phyloP scores from a whole-genome alignment of 140 eudicot species.

The Erigeron philadelphicus region DNA sequence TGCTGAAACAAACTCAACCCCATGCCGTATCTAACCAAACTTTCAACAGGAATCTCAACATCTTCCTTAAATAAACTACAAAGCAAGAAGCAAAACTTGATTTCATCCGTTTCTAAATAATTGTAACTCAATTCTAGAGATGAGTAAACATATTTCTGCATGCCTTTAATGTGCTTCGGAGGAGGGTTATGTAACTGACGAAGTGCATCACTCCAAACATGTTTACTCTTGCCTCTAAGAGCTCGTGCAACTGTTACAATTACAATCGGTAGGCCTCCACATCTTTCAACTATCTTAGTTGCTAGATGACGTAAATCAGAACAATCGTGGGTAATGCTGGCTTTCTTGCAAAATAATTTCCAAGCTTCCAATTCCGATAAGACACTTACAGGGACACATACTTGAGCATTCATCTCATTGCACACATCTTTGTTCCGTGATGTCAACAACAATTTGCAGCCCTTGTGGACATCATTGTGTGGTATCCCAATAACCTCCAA shows the following conservation, averaged over 20 bases:
- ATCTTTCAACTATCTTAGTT: slow-evolving; percentile 23
- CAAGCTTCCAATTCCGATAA: slow-evolving; percentile 22
- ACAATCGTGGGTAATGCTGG: slow-evolving; percentile 2
- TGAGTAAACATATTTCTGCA: slow-evolving; percentile 25
- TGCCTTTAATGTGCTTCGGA: slow-evolving; percentile 18
- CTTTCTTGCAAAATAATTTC: slow-evolving; percentile 23
- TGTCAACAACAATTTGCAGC: slow-evolving; percentile 27
- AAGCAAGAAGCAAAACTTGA: slow-evolving; percentile 24
- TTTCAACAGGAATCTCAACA: slow-evolving; percentile 21
- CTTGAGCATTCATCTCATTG: slow-evolving; percentile 21
- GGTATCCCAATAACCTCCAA: slow-evolving; percentile 27
- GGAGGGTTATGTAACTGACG: slow-evolving; percentile 16
- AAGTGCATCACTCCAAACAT: slow-evolving; percentile 25
- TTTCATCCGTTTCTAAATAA: slow-evolving; percentile 20
- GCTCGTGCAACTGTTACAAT: slow-evolving; percentile 35
- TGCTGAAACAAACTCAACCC: slow-evolving; percentile 21
- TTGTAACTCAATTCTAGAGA: slow-evolving; percentile 20
- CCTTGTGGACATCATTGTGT: slow-evolving; percentile 10
- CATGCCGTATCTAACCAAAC: slow-evolving; percentile 14
- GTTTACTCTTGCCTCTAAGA: slow-evolving; percentile 17
- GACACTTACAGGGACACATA: slow-evolving; percentile 16
- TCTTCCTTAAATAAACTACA: slow-evolving; percentile 30
- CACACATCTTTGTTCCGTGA: slow-evolving; percentile 22
- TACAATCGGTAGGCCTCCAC: slow-evolving; percentile 29
- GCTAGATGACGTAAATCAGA: slow-evolving; percentile 14